Evolutionary conservation across 148 eudicot genomes (phyloP).

Genomic region (Chenopodium quinoa): DNA sequence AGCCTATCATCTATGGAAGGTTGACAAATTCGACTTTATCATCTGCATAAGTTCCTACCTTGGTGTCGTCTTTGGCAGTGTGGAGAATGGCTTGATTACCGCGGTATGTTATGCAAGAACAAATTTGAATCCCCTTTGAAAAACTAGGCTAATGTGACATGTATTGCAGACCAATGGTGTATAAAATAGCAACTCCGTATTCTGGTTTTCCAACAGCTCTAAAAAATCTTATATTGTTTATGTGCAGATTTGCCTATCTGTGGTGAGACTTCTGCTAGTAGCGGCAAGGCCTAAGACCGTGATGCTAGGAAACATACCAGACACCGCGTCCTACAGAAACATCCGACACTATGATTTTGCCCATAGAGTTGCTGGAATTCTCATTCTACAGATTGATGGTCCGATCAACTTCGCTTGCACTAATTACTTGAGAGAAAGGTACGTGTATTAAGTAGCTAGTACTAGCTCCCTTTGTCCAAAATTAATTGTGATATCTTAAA

Average conservation of each 20-base stretch:
- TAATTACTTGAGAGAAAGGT: slow-evolving; percentile 65
- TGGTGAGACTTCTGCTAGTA: slow-evolving; percentile 49
- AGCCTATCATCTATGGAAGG: slow-evolving; percentile 47
- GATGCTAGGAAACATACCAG: slow-evolving; percentile 54
- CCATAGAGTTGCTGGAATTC: slow-evolving; percentile 42
- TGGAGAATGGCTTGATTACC: slow-evolving; percentile 47
- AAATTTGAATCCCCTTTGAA: not conserved
- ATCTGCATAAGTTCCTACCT: slow-evolving; percentile 45
- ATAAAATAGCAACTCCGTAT: no score
- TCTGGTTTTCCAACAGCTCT: no score
- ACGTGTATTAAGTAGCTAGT: not conserved
- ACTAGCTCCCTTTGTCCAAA: no score
- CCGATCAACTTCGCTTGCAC: slow-evolving; percentile 59
- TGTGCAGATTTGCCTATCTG: slow-evolving; percentile 42
- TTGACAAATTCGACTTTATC: slow-evolving; percentile 68
- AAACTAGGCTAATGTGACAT: no score
- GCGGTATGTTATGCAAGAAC: slow-evolving; percentile 31
- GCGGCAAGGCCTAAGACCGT: slow-evolving; percentile 61
- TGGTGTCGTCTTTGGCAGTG: slow-evolving; percentile 58
- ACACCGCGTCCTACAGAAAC: slow-evolving; percentile 43
- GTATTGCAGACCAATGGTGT: no score
- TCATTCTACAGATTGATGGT: slow-evolving; percentile 54
- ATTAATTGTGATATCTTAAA: no score
- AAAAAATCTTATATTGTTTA: no score
- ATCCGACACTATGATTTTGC: slow-evolving; percentile 50